These are phyloP conservation scores for Primulina huaijiensis DNA, from an alignment of 257 asterid genomes.

Conservation along the genomic window DNA sequence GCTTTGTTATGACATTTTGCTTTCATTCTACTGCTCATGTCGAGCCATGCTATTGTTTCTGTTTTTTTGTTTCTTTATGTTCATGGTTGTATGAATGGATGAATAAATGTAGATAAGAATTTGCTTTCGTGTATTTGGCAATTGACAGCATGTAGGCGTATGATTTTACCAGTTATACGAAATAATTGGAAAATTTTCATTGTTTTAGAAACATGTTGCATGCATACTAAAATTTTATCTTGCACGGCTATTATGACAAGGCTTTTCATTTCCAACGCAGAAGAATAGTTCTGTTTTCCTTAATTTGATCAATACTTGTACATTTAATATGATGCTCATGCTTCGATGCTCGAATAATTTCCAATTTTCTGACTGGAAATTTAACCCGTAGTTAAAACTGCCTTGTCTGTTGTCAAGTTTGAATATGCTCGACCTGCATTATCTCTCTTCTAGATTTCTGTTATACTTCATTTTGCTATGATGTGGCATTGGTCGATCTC, in stretches of 20 bases:
- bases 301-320: not conserved
- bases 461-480: slow-evolving; percentile 8
- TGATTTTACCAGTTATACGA: not conserved
- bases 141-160: not conserved
- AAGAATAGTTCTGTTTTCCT: not conserved
- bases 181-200: slow-evolving; percentile 10
- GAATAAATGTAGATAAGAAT: no score
- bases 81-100: not conserved
- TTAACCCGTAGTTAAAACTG: not conserved
- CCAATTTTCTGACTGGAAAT: not conserved
- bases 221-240: not conserved
- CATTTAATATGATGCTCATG: not conserved
- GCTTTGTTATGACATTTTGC: slow-evolving; percentile 4
- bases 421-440: not conserved
- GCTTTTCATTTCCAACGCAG: slow-evolving; percentile 11
- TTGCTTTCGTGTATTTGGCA: not conserved
- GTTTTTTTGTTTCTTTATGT: not conserved
- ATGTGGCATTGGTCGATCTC: slow-evolving; percentile 16
- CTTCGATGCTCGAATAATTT: not conserved
- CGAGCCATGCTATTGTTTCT: slow-evolving; percentile 3
- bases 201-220: slow-evolving; percentile 7
- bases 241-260: slow-evolving; percentile 7
- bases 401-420: slow-evolving; percentile 4
- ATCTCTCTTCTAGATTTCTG: not conserved
- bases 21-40: slow-evolving; percentile 2